A percentile compares a stretch with the other conserved stretches of the same genome.
Evolutionary conservation across 257 asterid genomes (phyloP).

Genomic region (Nicotiana benthamiana): DNA sequence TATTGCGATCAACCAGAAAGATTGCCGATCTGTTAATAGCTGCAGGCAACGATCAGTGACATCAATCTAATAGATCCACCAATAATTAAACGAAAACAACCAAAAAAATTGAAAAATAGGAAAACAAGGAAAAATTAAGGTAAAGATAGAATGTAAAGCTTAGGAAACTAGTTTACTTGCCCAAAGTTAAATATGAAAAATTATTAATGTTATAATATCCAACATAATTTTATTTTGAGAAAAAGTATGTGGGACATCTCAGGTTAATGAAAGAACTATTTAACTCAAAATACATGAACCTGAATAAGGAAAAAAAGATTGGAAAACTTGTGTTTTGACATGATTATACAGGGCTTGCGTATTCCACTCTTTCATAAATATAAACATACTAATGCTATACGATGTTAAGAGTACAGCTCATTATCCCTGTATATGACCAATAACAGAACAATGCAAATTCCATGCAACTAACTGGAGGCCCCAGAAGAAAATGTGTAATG

Average conservation of each 20-base stretch:
- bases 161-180: neutral
- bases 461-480: neutral
- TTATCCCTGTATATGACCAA: neutral
- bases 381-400: neutral
- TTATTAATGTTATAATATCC: too few relatives aligned
- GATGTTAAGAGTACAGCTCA: neutral
- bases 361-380: neutral
- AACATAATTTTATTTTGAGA: too few relatives aligned
- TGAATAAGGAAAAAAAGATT: too few relatives aligned
- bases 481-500: neutral
- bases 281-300: too few relatives aligned
- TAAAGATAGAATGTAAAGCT: neutral
- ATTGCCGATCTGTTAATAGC: neutral
- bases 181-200: too few relatives aligned
- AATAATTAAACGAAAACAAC: neutral
- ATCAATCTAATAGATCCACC: neutral
- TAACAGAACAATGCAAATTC: neutral
- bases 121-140: neutral
- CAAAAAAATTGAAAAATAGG: neutral
- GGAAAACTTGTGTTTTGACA: neutral
- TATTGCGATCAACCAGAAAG: neutral
- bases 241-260: too few relatives aligned
- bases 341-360: neutral
- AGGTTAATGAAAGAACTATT: too few relatives aligned
- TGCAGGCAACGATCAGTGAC: neutral